Base-by-base conservation (phyloP, 306 rosid genomes). In the Albizia julibrissin region DNA sequence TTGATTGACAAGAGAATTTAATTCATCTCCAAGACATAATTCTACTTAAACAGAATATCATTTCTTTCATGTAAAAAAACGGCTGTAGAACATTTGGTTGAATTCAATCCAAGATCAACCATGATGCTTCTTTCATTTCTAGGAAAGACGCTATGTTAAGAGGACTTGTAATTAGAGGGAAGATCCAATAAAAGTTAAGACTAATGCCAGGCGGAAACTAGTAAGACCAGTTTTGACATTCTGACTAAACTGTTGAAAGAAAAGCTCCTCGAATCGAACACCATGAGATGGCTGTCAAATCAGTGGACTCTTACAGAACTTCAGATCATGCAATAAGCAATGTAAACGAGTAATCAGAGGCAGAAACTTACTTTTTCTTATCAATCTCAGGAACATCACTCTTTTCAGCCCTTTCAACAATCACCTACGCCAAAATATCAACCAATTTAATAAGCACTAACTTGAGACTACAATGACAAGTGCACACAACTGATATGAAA, bases 351-450 rank as follows among this genome's bases (percentile, higher is more conserved):
- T 27, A 14, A 27, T 56, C 39, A 68, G 31, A 18, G 46, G 61
- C 18, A 77, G 26, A 74, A 75, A 82, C 93, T 81, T 14, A 90
- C 92, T 88, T 92, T 72, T 90, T 88, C 85, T 90, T 92, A 40
- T 86, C 92, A 27, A 90, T 90, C 43, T 88, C 90, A 49, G 96
- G 97, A 47, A 88, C 89, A 54, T 88, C 90, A 83, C 86, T 88
- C 90, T 90, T 90, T 40, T 86, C 91, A 75, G 91, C 92, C 87
- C 86, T 90, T 76, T 90, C 97, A 40, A 92, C 94, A 80, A 92
- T 87, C 81, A 92, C 97, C 94, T 92, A 68, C 72, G 76, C 77
- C 82, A 76, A 29, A 67, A 76, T 31, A 12, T 10, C 27, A 69
- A 44, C 68, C 69, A 74, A 49, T 58, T 11, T 5, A 69, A 54